These are phyloP conservation scores for Pseudophaeomoniella oleicola DNA, from an alignment of 2,329 filamentous ascomycete species.

Conservation along the genomic window DNA sequence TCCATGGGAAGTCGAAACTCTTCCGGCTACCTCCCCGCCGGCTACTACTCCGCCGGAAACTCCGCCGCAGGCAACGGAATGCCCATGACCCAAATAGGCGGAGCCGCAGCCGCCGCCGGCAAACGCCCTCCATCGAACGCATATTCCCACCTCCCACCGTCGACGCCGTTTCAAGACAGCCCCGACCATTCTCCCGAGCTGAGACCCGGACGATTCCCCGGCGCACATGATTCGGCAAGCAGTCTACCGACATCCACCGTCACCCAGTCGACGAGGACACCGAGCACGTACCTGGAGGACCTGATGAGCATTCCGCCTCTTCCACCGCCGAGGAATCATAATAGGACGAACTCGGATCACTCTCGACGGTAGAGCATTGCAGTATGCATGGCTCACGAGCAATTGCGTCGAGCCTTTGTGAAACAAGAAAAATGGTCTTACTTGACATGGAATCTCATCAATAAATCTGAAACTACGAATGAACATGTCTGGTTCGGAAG, in stretches of 20 bases:
- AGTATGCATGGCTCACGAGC: too few relatives aligned
- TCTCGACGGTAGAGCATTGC: too few relatives aligned
- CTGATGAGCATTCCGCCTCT: slow-evolving; percentile 22
- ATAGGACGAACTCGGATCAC: too few relatives aligned
- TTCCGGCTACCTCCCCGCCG: slow-evolving; percentile 64
- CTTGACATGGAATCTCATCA: too few relatives aligned
- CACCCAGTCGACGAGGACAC: slow-evolving; percentile 56
- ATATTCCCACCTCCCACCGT: slow-evolving; percentile 45
- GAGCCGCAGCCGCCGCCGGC: slow-evolving; percentile 9
- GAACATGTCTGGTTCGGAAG: too few relatives aligned
- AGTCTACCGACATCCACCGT: slow-evolving; percentile 53
- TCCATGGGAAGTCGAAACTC: slow-evolving; percentile 53
- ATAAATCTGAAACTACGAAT: too few relatives aligned
- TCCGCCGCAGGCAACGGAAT: slow-evolving; percentile 30
- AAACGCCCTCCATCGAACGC: slow-evolving; percentile 40
- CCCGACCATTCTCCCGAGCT: slow-evolving; percentile 40
- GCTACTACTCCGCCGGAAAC: slow-evolving; percentile 69
- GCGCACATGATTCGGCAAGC: slow-evolving; percentile 21
- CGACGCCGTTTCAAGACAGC: slow-evolving; percentile 33
- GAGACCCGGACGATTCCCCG: slow-evolving; percentile 47
- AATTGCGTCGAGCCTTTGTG: too few relatives aligned
- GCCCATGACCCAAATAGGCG: slow-evolving; percentile 11
- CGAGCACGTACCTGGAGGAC: slow-evolving; percentile 82
- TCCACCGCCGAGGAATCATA: background rate
- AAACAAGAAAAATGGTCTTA: too few relatives aligned